Conservation (phyloP, 371 early-diverging fungal species). For the Mucor lusitanicus region DNA sequence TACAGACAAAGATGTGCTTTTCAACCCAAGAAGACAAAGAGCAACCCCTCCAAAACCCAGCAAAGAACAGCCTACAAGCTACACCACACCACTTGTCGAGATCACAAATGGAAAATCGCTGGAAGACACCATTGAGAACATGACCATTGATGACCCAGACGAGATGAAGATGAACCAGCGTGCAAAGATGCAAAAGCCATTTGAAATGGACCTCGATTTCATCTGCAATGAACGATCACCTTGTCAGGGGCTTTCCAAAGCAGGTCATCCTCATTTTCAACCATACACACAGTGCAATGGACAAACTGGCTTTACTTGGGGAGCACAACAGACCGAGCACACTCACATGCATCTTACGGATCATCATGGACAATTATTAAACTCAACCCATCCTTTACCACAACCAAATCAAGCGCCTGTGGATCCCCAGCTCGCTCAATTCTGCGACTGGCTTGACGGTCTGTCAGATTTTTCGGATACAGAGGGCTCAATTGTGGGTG, state of each 20-base stretch:
- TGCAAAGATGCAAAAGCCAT: background rate
- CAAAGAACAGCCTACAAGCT: background rate
- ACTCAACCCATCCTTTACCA: no score
- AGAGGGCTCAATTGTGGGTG: background rate
- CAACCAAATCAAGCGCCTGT: background rate
- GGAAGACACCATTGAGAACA: background rate
- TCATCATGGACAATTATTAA: no score
- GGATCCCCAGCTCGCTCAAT: slow-evolving; percentile 28
- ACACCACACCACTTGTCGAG: background rate
- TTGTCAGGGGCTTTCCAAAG: background rate
- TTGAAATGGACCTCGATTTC: slow-evolving; percentile 9
- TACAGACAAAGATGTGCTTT: background rate
- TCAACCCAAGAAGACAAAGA: background rate
- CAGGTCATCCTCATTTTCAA: background rate
- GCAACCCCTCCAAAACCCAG: background rate
- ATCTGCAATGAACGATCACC: background rate
- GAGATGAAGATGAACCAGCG: background rate
- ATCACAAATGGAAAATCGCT: background rate
- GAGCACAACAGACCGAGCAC: background rate
- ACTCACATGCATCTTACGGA: no score
- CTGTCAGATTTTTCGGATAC: slow-evolving; percentile 6
- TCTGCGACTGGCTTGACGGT: slow-evolving; percentile 10
- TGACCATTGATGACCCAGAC: background rate
- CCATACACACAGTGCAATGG: background rate
- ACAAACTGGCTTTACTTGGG: background rate